These are phyloP conservation scores for Geoglossum cookeanum DNA, from an alignment of 2,329 filamentous ascomycete genomes.

Conservation along the genomic window DNA sequence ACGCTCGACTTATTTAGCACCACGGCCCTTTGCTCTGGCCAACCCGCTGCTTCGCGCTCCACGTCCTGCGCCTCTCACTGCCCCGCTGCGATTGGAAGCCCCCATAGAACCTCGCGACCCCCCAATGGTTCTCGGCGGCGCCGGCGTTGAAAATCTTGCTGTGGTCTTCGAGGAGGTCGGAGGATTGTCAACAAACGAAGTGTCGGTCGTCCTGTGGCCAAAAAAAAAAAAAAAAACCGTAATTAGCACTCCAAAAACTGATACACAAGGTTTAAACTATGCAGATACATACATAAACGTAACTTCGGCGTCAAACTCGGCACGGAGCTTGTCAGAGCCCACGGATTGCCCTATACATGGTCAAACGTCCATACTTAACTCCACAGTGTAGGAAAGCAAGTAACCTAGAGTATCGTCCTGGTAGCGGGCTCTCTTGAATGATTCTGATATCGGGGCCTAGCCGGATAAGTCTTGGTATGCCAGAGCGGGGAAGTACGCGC, in stretches of 20 bases:
- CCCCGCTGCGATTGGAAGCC: constrained; percentile 5
- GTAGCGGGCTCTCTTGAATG: constrained; percentile 49
- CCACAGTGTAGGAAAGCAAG: not conserved
- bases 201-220: constrained; percentile 59
- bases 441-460: constrained; percentile 66
- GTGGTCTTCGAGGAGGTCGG: constrained; percentile 31
- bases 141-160: constrained; percentile 22
- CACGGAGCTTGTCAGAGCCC: constrained; percentile 10
- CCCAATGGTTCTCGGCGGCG: constrained; percentile 11
- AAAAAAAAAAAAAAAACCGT: not conserved
- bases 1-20: constrained; percentile 1
- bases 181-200: constrained; percentile 77
- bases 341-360: not conserved
- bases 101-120: constrained; percentile 6
- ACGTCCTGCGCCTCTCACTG: constrained; percentile 8
- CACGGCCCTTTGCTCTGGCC: constrained; percentile 13
- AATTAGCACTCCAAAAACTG: not conserved
- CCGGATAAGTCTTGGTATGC: not conserved
- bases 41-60: constrained; percentile 12
- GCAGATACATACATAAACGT: constrained; percentile 54
- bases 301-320: constrained; percentile 42
- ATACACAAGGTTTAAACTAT: not conserved
- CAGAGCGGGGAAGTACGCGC: not conserved
- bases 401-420: constrained; percentile 13
- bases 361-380: not conserved